phyloP scores from a whole-genome alignment of 2,329 filamentous ascomycete genomes.

The Colletotrichum endophyticum region DNA sequence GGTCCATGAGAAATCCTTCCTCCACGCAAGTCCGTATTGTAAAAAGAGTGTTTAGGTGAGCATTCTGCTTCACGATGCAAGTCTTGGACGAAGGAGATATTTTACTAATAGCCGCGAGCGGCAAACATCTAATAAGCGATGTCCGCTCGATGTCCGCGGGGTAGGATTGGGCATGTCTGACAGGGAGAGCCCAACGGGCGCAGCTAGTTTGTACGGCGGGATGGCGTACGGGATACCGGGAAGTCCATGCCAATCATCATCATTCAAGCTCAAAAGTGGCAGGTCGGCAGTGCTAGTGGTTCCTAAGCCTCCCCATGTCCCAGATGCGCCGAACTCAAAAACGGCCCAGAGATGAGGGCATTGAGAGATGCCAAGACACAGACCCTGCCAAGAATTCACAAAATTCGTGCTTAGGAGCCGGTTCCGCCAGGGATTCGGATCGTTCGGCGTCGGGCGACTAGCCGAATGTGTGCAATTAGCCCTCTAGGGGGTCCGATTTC shows the following conservation, averaged over 20 bases:
- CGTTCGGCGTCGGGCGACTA: background rate
- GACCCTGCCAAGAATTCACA: background rate
- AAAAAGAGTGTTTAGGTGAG: background rate
- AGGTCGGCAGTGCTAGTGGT: background rate
- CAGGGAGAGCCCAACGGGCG: background rate
- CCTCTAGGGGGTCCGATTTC: background rate
- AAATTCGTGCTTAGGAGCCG: background rate
- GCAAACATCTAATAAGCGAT: background rate
- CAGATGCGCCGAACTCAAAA: background rate
- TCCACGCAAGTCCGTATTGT: background rate
- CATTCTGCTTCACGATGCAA: background rate
- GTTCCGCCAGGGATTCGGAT: background rate
- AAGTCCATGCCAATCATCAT: background rate
- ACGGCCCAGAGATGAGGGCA: background rate
- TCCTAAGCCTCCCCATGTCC: background rate
- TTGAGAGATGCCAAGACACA: background rate
- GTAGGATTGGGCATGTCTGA: background rate
- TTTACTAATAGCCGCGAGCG: background rate
- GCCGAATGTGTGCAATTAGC: background rate
- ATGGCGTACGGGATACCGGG: background rate
- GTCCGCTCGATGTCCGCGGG: background rate
- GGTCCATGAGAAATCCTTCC: background rate
- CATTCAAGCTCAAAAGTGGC: background rate
- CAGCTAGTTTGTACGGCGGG: background rate
- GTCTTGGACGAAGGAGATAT: background rate